Percentiles rank a stretch among this genome's conserved stretches.
These are phyloP conservation scores for Coemansia sp. DNA, from an alignment of 192 early-diverging fungal species.

Conservation along the genomic window DNA sequence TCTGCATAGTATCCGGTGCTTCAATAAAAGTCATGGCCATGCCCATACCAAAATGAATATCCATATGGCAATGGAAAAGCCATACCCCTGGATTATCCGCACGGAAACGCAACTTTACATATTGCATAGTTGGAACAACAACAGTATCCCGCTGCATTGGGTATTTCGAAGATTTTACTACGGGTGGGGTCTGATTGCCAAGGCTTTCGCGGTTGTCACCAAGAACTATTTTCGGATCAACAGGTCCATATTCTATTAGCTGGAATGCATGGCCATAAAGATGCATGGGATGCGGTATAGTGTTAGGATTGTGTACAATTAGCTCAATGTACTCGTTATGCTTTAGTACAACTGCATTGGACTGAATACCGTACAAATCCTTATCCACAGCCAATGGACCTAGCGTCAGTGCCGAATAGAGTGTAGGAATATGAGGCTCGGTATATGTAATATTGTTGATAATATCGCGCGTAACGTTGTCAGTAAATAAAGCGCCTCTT, in stretches of 20 bases:
- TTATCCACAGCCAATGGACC: conserved; percentile 48
- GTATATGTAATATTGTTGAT: conserved; percentile 63
- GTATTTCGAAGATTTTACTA: not conserved
- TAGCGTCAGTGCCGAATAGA: conserved; percentile 61
- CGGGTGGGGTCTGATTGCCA: not conserved
- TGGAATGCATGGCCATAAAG: conserved; percentile 79
- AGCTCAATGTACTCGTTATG: conserved; percentile 63
- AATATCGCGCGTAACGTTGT: not conserved
- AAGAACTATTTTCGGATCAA: conserved; percentile 8
- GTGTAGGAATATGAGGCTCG: conserved; percentile 58
- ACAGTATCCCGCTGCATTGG: conserved; percentile 69
- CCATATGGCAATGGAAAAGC: conserved; percentile 78
- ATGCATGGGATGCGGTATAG: conserved; percentile 68
- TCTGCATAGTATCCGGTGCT: conserved; percentile 60
- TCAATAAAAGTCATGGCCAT: conserved; percentile 67
- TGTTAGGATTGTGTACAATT: conserved; percentile 64
- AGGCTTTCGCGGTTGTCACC: not conserved
- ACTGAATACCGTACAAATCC: conserved; percentile 60
- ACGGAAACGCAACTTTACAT: conserved; percentile 63
- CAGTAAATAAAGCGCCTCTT: not conserved
- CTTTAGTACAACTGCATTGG: conserved; percentile 59
- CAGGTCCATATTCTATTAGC: conserved; percentile 59
- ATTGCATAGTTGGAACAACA: conserved; percentile 57
- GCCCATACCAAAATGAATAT: conserved; percentile 61
- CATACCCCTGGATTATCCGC: conserved; percentile 81